Evolutionary conservation across 139 green algal genomes (phyloP), one percentile per base, ranked within the genome.

Genomic region (Coelastrella sp.): DNA sequence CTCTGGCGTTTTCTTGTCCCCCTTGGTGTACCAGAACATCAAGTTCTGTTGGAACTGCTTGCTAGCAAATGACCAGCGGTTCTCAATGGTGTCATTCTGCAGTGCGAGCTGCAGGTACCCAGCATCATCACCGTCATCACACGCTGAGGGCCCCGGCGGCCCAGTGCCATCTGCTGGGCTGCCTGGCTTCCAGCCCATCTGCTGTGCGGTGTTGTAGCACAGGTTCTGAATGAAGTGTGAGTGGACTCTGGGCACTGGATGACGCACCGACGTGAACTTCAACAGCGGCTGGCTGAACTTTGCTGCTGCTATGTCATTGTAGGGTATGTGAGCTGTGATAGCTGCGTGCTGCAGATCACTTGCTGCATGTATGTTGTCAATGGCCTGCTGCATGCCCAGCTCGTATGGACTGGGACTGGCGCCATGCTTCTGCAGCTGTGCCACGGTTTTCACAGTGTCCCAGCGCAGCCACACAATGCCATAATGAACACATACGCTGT

Each of bases 161-260:
- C 57, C 61, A 64, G 19, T 85, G 17, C 58, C 47, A 57, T 64
- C 79, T 71, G 58, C 61, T 61, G 19, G 5, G 79, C 79, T 73
- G 79, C 79, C 60, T 60, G 79, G 79, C 17, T 4, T 86, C 80
- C 80, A 73, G 22, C 80, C 80, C 6, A 86, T 54, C 59, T 73
- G 59, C 59, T 74, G 61, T 58, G 80, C 80, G n/a, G 59, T 86
- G 20, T 47, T 65, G 23, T 73, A 64, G n/a, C 80, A 86, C n/a
- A 56, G 11, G 10, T 86, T 56, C 16, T 86, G 80, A 3, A 86
- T 74, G 11, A 86, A 86, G 80, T 86, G 58, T n/a, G 80, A 86
- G 13, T 86, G 80, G 11, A 86, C 80, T 5, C 80, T 32, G 10
- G 80, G 22, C 23, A 87, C 61, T 56, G 82, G 82, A 58, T 87